phyloP scores from a whole-genome alignment of 2,329 filamentous ascomycete genomes.

The Fusarium sororula region DNA sequence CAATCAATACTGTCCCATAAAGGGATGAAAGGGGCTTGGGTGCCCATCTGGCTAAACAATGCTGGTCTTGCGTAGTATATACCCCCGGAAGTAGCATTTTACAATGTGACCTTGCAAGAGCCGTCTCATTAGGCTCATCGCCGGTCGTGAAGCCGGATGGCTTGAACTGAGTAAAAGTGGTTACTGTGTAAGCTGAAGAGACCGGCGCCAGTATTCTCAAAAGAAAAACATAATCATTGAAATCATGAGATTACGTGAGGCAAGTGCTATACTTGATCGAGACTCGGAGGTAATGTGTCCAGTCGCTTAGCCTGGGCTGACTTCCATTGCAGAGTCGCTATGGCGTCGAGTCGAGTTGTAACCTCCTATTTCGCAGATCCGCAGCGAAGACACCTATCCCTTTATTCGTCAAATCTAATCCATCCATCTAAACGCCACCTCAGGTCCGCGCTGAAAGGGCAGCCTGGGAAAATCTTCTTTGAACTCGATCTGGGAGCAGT shows the following conservation, averaged over 20 bases:
- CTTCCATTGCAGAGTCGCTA: neutral
- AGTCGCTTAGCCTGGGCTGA: neutral
- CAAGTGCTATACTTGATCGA: neutral
- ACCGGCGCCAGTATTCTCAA: neutral
- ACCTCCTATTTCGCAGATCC: neutral
- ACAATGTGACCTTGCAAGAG: neutral
- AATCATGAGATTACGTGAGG: neutral
- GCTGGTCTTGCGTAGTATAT: conserved; percentile 20
- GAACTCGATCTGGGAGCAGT: neutral
- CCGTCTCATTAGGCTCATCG: neutral
- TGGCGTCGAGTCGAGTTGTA: neutral
- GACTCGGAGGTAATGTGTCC: neutral
- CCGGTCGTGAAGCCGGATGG: neutral
- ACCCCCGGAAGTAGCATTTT: neutral
- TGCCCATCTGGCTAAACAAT: conserved; percentile 18
- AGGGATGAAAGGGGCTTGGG: conserved; percentile 13
- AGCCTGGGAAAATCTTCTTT: neutral
- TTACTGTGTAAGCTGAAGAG: neutral
- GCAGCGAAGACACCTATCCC: neutral
- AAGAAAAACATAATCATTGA: neutral
- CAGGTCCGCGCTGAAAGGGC: neutral
- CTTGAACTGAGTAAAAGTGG: neutral
- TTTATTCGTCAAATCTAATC: conserved; percentile 3
- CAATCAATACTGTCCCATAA: neutral
- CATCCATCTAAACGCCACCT: conserved; percentile 3